These are phyloP conservation scores for Monotropa hypopitys DNA, from an alignment of 179 eudicot species.

Conservation along the genomic window DNA sequence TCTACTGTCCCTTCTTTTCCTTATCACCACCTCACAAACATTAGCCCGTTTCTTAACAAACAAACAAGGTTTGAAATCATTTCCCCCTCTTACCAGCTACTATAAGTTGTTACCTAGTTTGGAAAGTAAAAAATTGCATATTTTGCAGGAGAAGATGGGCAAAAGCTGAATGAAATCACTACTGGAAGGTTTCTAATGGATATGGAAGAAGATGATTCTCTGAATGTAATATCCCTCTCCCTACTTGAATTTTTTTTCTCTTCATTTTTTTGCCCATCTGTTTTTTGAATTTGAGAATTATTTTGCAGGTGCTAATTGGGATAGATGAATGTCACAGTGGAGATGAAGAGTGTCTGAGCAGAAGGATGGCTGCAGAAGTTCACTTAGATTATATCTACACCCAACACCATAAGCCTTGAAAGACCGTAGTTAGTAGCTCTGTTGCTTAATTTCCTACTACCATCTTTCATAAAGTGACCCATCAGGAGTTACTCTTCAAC, in stretches of 20 bases:
- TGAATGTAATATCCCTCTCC: slow-evolving; percentile 6
- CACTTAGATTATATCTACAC: slow-evolving; percentile 82
- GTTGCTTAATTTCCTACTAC: not conserved
- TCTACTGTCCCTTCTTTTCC: slow-evolving; percentile 22
- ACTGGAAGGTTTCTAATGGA: not conserved
- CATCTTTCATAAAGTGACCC: not conserved
- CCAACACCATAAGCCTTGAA: slow-evolving; percentile 43
- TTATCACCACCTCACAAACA: slow-evolving; percentile 17
- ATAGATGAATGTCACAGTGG: slow-evolving; percentile 34
- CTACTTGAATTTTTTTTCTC: not conserved
- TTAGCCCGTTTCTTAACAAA: slow-evolving; percentile 31
- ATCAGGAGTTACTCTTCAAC: not conserved
- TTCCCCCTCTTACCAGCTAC: not conserved
- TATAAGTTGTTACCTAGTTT: not conserved
- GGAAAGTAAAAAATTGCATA: not conserved
- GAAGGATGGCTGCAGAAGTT: slow-evolving; percentile 47
- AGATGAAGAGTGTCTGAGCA: slow-evolving; percentile 57
- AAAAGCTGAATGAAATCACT: slow-evolving; percentile 15
- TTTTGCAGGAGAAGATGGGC: slow-evolving; percentile 14
- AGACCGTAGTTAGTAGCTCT: not conserved
- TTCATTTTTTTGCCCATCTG: not conserved
- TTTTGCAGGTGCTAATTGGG: slow-evolving; percentile 29
- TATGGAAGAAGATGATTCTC: slow-evolving; percentile 14
- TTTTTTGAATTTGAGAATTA: not conserved
- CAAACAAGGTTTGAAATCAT: slow-evolving; percentile 18